Evolutionary conservation across 306 rosid species (phyloP).

Genomic region (Dalbergia oliveri): DNA sequence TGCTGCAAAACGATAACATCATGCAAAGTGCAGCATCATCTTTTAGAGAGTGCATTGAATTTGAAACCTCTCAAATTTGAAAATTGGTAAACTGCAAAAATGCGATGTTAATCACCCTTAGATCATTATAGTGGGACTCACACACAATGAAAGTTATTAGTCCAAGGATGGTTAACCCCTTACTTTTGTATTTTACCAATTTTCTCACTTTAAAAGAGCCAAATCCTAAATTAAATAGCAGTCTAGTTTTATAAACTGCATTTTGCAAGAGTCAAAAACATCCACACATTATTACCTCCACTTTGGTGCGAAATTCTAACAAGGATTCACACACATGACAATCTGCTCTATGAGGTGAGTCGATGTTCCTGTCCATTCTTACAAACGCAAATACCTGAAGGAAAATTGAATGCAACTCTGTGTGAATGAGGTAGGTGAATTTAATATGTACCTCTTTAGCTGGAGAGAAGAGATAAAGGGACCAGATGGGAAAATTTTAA

Average conservation of each 20-base stretch:
- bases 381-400: constrained; percentile 96
- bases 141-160: no score
- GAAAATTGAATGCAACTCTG: constrained; percentile 39
- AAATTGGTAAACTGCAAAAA: no score
- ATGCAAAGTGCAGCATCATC: constrained; percentile 31
- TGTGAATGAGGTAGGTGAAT: not conserved
- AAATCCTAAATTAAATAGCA: not conserved
- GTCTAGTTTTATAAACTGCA: constrained; percentile 12
- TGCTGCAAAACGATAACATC: constrained; percentile 59
- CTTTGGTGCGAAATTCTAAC: constrained; percentile 80
- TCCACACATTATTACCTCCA: constrained; percentile 70
- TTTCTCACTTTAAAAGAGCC: no score
- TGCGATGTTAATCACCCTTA: no score
- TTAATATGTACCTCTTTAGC: constrained; percentile 22
- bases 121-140: no score
- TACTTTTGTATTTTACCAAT: no score
- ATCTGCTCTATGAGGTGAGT: constrained; percentile 85
- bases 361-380: constrained; percentile 58
- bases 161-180: no score
- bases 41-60: not conserved
- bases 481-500: not conserved
- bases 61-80: not conserved
- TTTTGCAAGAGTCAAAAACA: constrained; percentile 20
- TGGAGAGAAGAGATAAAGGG: constrained; percentile 1
- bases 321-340: constrained; percentile 88